Evolutionary conservation across 768 basidiomycete genomes (phyloP), one percentile per base, ranked within the genome.

Genomic region (Kwoniella heveanensis): DNA sequence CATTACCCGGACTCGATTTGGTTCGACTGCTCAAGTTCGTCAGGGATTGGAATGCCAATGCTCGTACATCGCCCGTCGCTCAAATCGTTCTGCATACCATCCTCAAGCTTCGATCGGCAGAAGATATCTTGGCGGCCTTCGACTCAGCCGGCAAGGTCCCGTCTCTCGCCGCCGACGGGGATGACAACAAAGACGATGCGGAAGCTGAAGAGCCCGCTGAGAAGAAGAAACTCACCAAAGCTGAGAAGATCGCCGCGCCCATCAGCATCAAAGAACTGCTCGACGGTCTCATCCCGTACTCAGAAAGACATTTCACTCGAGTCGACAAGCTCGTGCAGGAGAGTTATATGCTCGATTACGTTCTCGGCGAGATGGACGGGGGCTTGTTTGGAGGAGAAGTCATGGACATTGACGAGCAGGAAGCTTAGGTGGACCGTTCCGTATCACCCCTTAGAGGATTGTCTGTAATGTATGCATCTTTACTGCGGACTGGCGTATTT

Each of bases 31-130:
- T 97, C 57, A 85, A 85, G 19, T 93, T 90, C 79, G 84, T 92
- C 48, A 85, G 90, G 50, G 88, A 89, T 69, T 99, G 96, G 96
- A 99, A 98, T 79, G 87, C 93, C n/a, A 88, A 88, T 65, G 90
- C 90, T n/a, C 88, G 88, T 74, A 92, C 90, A 22, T 89, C 90
- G 66, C 83, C 82, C 19, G 85, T 96, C 48, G 95, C 95, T 7
- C 96, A 99, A 81, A 83, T 82, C 30, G 84, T 97, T 46, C 80
- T 99, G 60, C 86, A 90, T 73, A 88, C 92, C 4, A 81, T 97
- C 54, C 79, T 97, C 65, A 90, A 90, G 79, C 81, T 90, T 65
- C 86, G 88, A 27, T 82, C 87, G 1, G 86, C 88, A 5, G 89
- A 90, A 32, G 88, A 92, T 36, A 82, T 99, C 50, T 81, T 88